Percentiles rank a stretch among this genome's conserved stretches.
Evolutionary conservation across 2,329 filamentous ascomycete genomes (phyloP).

Genomic region (Ophiosphaerella korrae): DNA sequence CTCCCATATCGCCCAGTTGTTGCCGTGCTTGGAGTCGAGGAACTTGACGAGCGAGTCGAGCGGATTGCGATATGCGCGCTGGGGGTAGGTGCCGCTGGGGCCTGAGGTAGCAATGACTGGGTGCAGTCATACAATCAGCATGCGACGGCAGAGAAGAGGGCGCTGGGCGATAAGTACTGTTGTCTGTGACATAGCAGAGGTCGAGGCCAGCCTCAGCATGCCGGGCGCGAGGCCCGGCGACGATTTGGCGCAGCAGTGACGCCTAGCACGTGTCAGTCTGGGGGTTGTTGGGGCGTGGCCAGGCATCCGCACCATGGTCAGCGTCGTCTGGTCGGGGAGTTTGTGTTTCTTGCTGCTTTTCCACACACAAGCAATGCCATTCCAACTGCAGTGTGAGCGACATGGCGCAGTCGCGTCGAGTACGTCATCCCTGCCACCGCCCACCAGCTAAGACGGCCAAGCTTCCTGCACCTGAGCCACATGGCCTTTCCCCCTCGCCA

Average conservation of each 20-base stretch:
- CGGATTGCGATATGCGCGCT: conserved; percentile 91
- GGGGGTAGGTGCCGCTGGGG: conserved; percentile 85
- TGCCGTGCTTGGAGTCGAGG: conserved; percentile 78
- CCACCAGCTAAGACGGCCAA: neutral
- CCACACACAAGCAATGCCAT: neutral
- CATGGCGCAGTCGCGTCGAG: neutral
- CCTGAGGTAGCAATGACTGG: conserved; percentile 76
- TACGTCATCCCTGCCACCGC: neutral
- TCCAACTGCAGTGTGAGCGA: neutral
- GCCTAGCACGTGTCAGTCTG: conserved; percentile 25
- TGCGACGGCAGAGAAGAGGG: conserved; percentile 45
- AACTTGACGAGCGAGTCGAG: conserved; percentile 85
- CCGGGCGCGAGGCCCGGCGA: conserved; percentile 81
- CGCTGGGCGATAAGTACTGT: conserved; percentile 53
- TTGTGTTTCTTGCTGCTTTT: neutral
- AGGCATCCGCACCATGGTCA: conserved; percentile 13
- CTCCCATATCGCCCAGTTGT: conserved; percentile 95
- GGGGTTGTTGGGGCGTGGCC: neutral
- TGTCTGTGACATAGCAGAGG: conserved; percentile 91
- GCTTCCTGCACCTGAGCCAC: neutral
- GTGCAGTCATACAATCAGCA: conserved; percentile 45
- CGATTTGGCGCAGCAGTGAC: conserved; percentile 80
- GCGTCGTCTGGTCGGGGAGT: neutral
- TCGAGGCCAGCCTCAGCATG: conserved; percentile 90
- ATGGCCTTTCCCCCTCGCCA: too few species aligned